Conservation (phyloP, 495 filamentous ascomycete species). For the Jackrogersella minutella region DNA sequence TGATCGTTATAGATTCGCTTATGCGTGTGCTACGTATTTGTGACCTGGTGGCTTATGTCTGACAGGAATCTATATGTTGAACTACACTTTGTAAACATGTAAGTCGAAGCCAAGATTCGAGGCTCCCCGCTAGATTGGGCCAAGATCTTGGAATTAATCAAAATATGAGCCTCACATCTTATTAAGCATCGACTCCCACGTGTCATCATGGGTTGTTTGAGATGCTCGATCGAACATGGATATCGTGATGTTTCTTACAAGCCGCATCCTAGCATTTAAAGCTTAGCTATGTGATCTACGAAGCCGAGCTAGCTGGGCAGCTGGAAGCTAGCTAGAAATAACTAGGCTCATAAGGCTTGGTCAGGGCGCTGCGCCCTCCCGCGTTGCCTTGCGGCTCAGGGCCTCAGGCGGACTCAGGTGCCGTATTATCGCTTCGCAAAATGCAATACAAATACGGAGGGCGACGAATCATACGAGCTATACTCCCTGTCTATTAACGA, state of each 20-base stretch:
- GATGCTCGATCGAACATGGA: not conserved
- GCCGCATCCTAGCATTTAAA: not conserved
- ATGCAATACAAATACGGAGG: not conserved
- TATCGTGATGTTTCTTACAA: conserved; percentile 3
- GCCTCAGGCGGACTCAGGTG: not conserved
- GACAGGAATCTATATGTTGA: not conserved
- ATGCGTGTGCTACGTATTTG: not conserved
- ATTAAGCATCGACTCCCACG: conserved; percentile 18
- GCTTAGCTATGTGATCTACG: not conserved
- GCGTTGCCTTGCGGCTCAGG: conserved; percentile 21
- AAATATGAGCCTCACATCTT: not conserved
- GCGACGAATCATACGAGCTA: conserved; percentile 17
- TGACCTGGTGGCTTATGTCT: not conserved
- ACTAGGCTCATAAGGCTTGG: conserved; percentile 4
- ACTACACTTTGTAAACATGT: not conserved
- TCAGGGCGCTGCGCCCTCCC: conserved; percentile 15
- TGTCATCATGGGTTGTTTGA: conserved; percentile 1
- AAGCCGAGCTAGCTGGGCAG: not conserved
- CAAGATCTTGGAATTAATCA: not conserved
- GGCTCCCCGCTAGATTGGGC: not conserved
- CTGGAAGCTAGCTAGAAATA: not conserved
- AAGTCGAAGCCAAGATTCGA: conserved; percentile 1
- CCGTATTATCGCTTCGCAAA: not conserved
- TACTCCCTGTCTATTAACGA: not conserved
- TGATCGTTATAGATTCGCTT: conserved; percentile 4